Base-by-base conservation (phyloP, 352 stramenopile genomes). In the Plasmopara viticola region DNA sequence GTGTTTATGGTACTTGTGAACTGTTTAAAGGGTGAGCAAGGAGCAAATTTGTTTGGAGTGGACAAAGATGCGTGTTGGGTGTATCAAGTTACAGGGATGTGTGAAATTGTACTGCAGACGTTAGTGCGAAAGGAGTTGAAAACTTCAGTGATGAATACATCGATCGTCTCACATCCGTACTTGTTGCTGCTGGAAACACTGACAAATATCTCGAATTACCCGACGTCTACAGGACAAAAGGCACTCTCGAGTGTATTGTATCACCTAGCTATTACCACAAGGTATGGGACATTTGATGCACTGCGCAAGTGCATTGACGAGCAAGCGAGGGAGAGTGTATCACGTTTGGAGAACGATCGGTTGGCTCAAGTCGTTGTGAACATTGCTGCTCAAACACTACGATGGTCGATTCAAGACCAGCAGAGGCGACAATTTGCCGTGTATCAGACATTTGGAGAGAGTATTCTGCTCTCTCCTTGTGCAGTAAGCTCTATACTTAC, bases 1-100 rank as follows among this genome's bases (percentile, higher is more conserved):
- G 61, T 86, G 9, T 68, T 74, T 35, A 71, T 86, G 57, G 44
- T 88, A 53, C 64, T 88, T 6, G 65, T 84, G 52, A 86, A 69
- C 30, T 62, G 68, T 25, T 46, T 82, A n/a, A 62, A 61, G 28
- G 76, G 68, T 14, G 45, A 61, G 6, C 15, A 44, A 0, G 53
- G 33, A 0, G 58, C 44, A 0, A 77, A 67, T 46, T 25, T 78
- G 1, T 34, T 84, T 6, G 45, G 62, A 33, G 55, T 49, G 0
- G 14, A 38, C 1, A 76, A 83, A 33, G 69, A 79, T 33, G 28
- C 51, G 0, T 45, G 44, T 14, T 89, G 75, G 75, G 38, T 74
- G 6, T 78, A 74, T 47, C 72, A 83, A 66, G 57, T 78, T 1
- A 62, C 58, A 20, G 57, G 64, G 9, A 46, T 87, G 9, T 46